These are phyloP conservation scores for Xeromyces bisporus DNA, from an alignment of 495 filamentous ascomycete genomes.

Conservation along the genomic window DNA sequence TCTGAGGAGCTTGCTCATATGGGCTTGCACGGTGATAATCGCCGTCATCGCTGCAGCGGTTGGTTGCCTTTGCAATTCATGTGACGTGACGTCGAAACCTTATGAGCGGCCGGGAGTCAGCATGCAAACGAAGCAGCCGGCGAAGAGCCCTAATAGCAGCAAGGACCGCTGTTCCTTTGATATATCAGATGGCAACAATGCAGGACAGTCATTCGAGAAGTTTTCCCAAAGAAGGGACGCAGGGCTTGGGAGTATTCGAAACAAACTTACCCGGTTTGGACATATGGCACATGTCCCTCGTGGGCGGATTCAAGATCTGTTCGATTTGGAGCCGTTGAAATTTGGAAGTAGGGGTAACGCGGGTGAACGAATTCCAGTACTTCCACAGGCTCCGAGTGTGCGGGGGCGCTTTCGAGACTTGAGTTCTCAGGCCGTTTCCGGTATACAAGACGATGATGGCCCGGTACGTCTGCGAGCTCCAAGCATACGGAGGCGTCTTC, in stretches of 20 bases:
- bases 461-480: no score
- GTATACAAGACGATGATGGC: no score
- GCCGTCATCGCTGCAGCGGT: no score
- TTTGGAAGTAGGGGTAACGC: not conserved
- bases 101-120: no score
- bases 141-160: no score
- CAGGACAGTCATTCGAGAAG: not conserved
- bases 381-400: constrained; percentile 4
- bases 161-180: not conserved
- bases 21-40: no score
- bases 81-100: no score
- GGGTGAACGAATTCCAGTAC: constrained; percentile 2
- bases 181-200: not conserved
- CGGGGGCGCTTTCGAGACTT: not conserved
- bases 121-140: no score
- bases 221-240: not conserved
- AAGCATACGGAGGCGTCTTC: no score
- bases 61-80: no score
- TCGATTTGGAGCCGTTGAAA: constrained; percentile 2
- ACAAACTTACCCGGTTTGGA: constrained; percentile 1
- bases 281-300: constrained; percentile 1
- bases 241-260: not conserved
- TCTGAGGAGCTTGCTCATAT: no score
- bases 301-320: constrained; percentile 3
- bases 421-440: no score